Evolutionary conservation across 805 yeast species (phyloP), one percentile per base, ranked within the genome.

Genomic region (Spathaspora gorwiae): DNA sequence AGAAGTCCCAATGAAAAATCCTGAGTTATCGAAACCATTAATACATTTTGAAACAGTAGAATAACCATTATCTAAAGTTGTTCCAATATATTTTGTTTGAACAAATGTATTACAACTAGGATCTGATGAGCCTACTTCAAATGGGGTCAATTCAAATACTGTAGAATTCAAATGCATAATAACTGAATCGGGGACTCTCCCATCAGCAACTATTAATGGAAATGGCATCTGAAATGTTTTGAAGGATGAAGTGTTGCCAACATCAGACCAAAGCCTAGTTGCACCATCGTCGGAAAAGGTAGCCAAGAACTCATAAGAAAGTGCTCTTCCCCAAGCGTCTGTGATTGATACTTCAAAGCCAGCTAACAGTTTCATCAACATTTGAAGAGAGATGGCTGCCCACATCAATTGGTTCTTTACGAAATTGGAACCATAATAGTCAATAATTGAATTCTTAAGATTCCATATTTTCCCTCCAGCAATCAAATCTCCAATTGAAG

Each of bases 51-150:
- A 62, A 42, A 54, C 54, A 5, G 56, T 55, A 8, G 88, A 83
- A 15, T 58, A 50, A 35, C 96, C 96, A 48, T 80, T 72, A 26
- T 71, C 55, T 32, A 84, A 75, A 19, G 74, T 62, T 1, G 95
- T 74, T 8, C 96, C 96, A 40, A 87, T 61, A 59, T 84, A 88
- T 61, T 80, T 75, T 38, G 80, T 64, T 48, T 84, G 83, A 10
- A 82, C 72, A 62, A 90, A 89, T 2, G 84, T 67, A 45, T 75
- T 70, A 44, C 87, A 64, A 1, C 84, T 70, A 11, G 88, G 85
- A 59, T 90, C 97, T 95, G 95, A 89, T 5, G 95, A 82, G 11
- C 97, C 97, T 57, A 89, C 46, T 52, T 70, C 75, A 50, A 42
- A 69, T 5, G 75, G 70, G 41, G 57, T 65, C 45, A 66, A 45